phyloP scores from a whole-genome alignment of 139 green algal genomes.

The Spirogloea muscicola region DNA sequence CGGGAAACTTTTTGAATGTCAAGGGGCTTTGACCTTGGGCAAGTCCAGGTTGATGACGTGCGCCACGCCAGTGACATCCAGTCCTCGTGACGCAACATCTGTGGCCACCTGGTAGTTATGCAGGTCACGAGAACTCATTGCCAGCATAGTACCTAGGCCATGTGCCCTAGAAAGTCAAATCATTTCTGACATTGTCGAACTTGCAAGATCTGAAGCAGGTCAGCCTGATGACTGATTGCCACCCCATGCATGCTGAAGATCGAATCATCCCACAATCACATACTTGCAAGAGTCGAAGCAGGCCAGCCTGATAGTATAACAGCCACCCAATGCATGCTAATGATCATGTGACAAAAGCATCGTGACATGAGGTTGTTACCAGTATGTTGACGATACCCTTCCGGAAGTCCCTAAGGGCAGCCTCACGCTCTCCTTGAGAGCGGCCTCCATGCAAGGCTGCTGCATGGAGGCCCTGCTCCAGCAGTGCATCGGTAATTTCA shows the following conservation, averaged over 20 bases:
- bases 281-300: too few relatives aligned
- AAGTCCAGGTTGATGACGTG: constrained; percentile 88
- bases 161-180: too few relatives aligned
- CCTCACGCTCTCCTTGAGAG: constrained; percentile 68
- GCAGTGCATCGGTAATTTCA: constrained; percentile 69
- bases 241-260: too few relatives aligned
- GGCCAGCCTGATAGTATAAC: too few relatives aligned
- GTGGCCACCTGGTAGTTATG: constrained; percentile 57
- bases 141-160: too few relatives aligned
- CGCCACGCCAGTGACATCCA: constrained; percentile 57
- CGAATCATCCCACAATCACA: too few relatives aligned
- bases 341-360: too few relatives aligned
- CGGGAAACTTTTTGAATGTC: background rate
- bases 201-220: too few relatives aligned
- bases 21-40: constrained; percentile 43
- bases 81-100: constrained; percentile 59
- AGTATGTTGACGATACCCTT: constrained; percentile 52
- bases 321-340: too few relatives aligned
- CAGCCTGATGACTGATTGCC: too few relatives aligned
- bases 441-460: constrained; percentile 74
- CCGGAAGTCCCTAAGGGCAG: constrained; percentile 68
- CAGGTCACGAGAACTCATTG: too few relatives aligned
- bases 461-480: constrained; percentile 60
- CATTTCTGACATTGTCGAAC: too few relatives aligned
- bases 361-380: constrained; percentile 20